Percentiles rank a stretch among this genome's conserved stretches.
These are phyloP conservation scores for Nannochloropsis gaditana DNA, from an alignment of 108 stramenopile genomes.

Conservation along the genomic window DNA sequence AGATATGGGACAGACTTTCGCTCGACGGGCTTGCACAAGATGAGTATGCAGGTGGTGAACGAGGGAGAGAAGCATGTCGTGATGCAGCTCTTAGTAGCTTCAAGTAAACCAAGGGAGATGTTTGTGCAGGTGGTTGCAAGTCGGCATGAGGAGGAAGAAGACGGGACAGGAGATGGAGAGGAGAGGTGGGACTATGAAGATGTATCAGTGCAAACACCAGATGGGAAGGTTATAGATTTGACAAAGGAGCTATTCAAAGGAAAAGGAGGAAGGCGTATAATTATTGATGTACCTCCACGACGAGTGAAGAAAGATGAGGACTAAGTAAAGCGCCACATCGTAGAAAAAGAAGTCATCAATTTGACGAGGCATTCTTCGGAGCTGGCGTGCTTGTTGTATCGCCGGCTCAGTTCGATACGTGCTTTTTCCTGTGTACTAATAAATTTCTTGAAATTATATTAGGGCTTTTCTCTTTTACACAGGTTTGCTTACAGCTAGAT, in stretches of 20 bases:
- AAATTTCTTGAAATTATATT: no score
- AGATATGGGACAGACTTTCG: constrained; percentile 20
- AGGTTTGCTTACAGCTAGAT: no score
- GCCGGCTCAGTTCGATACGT: no score
- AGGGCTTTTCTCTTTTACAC: no score
- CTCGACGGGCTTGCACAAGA: constrained; percentile 4
- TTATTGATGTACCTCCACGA: background rate
- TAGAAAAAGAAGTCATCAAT: no score
- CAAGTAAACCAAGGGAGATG: constrained; percentile 15
- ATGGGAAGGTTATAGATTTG: constrained; percentile 5
- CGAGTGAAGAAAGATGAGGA: background rate
- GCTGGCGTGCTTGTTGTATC: no score
- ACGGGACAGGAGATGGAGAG: background rate
- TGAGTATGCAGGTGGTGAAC: constrained; percentile 20
- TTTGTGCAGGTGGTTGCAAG: background rate
- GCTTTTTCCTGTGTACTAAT: no score
- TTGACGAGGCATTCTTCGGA: no score
- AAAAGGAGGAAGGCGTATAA: background rate
- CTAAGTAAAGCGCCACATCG: no score
- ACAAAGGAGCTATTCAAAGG: constrained; percentile 20
- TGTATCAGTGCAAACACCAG: background rate
- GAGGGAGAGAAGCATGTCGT: background rate
- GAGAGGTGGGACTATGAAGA: constrained; percentile 17
- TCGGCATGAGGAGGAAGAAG: background rate
- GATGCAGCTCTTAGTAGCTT: constrained; percentile 14